phyloP scores from a whole-genome alignment of 352 stramenopile species.

The Globisporangium mamillatum region DNA sequence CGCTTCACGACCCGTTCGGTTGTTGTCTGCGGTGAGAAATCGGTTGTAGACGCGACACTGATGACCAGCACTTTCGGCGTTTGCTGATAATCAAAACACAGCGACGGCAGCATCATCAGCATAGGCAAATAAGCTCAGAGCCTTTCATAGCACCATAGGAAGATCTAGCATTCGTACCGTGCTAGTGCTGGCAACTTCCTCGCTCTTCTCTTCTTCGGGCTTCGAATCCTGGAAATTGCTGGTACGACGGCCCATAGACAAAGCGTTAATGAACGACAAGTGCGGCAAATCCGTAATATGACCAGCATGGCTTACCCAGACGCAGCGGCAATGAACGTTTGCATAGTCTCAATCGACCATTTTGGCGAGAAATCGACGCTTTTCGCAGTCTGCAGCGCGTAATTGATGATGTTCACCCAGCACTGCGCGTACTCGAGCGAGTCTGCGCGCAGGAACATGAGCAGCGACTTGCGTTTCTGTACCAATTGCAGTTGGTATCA shows the following conservation, averaged over 20 bases:
- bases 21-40: slow-evolving; percentile 22
- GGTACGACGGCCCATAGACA: background rate
- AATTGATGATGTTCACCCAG: slow-evolving; percentile 82
- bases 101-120: background rate
- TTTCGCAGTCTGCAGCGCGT: slow-evolving; percentile 71
- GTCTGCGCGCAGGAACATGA: slow-evolving; percentile 79
- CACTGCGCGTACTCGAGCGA: slow-evolving; percentile 59
- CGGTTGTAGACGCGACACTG: slow-evolving; percentile 41
- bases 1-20: slow-evolving; percentile 64
- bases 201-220: slow-evolving; percentile 8
- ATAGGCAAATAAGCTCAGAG: background rate
- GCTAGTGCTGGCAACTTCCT: background rate
- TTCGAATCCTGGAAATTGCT: slow-evolving; percentile 22
- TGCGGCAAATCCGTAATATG: background rate
- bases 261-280: background rate
- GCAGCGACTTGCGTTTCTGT: slow-evolving; percentile 73
- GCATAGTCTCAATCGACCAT: slow-evolving; percentile 72
- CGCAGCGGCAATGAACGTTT: slow-evolving; percentile 67
- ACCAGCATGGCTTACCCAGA: slow-evolving; percentile 39
- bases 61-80: slow-evolving; percentile 55
- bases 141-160: background rate
- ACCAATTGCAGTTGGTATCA: background rate
- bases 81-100: slow-evolving; percentile 9
- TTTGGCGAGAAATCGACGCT: slow-evolving; percentile 53
- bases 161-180: slow-evolving; percentile 4